A percentile compares a stretch with the other conserved stretches of the same genome.
Conservation (phyloP, 495 filamentous ascomycete genomes). For the Lasiosphaeria ovina region DNA sequence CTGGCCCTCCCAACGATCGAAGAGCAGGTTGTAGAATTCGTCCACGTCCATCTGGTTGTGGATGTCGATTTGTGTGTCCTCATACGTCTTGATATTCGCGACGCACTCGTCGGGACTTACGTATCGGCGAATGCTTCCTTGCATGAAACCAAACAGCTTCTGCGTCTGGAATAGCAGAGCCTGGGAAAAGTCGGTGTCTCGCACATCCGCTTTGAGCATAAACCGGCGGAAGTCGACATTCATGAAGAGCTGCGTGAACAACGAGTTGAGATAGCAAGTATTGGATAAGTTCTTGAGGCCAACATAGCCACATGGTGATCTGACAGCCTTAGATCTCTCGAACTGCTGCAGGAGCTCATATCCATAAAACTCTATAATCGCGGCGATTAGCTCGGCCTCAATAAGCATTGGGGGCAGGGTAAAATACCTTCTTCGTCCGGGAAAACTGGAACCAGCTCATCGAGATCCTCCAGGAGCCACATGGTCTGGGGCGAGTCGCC, state of each 20-base stretch:
- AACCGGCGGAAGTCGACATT: conserved; percentile 85
- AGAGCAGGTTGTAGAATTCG: conserved; percentile 92
- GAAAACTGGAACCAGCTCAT: conserved; percentile 44
- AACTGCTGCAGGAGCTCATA: conserved; percentile 59
- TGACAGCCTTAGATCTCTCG: conserved; percentile 65
- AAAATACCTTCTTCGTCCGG: conserved; percentile 31
- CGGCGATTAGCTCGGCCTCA: conserved; percentile 9
- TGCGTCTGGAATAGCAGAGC: conserved; percentile 73
- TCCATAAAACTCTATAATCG: conserved; percentile 35
- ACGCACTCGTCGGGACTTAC: conserved; percentile 74
- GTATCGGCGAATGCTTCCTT: conserved; percentile 69
- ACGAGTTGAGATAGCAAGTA: conserved; percentile 95
- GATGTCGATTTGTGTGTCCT: conserved; percentile 81
- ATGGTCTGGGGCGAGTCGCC: conserved; percentile 49
- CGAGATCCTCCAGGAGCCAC: conserved; percentile 52
- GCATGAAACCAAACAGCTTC: conserved; percentile 80
- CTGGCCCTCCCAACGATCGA: conserved; percentile 87
- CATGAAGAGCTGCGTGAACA: conserved; percentile 97
- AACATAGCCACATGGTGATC: conserved; percentile 73
- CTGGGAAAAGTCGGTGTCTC: conserved; percentile 57
- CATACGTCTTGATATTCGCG: conserved; percentile 74
- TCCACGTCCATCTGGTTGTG: conserved; percentile 96
- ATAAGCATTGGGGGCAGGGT: neutral
- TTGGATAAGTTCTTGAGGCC: conserved; percentile 89
- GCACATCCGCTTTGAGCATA: conserved; percentile 61